Base-by-base conservation (phyloP, 208 protist genomes). In the Balamuthia mandrillaris region DNA sequence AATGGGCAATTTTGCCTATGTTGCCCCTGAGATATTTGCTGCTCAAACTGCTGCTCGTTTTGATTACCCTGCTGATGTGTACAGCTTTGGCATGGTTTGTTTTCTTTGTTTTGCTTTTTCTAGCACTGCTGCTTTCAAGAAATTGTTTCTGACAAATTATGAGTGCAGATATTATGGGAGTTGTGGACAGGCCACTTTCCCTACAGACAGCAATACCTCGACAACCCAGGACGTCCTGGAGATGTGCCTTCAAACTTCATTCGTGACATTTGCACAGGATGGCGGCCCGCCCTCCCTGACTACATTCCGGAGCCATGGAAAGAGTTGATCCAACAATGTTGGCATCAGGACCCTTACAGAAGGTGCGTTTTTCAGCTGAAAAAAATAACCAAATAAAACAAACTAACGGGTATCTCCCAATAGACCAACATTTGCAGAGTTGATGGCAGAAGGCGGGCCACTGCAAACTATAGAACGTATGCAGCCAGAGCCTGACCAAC, bases 31-130 rank as follows among this genome's bases (percentile, higher is more conserved):
- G 66, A 77, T 77, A 31, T 77, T 24, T 24, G 66, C 37, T 51
- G 66, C 66, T 12, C 16, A 77, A 27, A 77, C 16, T 12, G 66
- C 66, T n/a, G 66, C 66, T 10, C 66, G 49, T 27, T 77, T 77
- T 39, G 49, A 39, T 39, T 77, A 52, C 29, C 33, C 66, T 51
- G 49, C 33, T 39, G 66, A 77, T 51, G 66, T 77, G 24, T 77
- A 56, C 49, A 77, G 66, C 31, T 77, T 77, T 27, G 66, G 66
- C 12, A 51, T 77, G 66, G 33, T 77, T n/a, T n/a, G n/a, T n/a
- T n/a, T n/a, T n/a, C n/a, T n/a, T n/a, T n/a, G n/a, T n/a, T n/a
- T n/a, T n/a, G n/a, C n/a, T n/a, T n/a, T n/a, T n/a, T n/a, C n/a
- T n/a, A n/a, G n/a, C n/a, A n/a, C n/a, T n/a, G n/a, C n/a, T n/a